Base-by-base conservation (phyloP, 805 yeast genomes). In the Yamadazyma endophytica region DNA sequence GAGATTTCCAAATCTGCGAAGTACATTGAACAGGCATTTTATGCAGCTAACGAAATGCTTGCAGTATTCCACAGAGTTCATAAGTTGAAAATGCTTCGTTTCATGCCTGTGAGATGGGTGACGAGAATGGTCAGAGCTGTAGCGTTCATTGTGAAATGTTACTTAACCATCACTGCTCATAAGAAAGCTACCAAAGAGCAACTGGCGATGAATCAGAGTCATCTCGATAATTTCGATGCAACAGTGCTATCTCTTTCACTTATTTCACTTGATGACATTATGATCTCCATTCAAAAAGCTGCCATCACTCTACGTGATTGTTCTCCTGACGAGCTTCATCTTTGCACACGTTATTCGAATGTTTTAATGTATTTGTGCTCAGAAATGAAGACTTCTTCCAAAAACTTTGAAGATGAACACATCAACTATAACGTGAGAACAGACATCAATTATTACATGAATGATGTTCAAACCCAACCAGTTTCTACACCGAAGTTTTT, bases 41-140 rank as follows among this genome's bases (percentile, higher is more conserved):
- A 68, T 36, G 82, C 97, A 0, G 96, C 96, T 1, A 79, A 79
- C 46, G 94, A 84, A 50, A 74, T 85, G 46, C 59, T 89, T 17
- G 68, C 73, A 15, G 80, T 82, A 4, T 83, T 89, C 4, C 76
- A 75, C 34, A 59, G 92, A 23, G 77, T 87, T 5, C 85, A 81
- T 46, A 68, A 68, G 39, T 58, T 82, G 36, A 75, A 72, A 36
- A 59, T 81, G 65, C 59, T 87, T 32, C 67, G 77, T 35, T 82
- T 70, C 49, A 86, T 88, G 79, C 96, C 97, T 1, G 88, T 87
- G n/a, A 65, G 96, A 40, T 88, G 96, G 95, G 79, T 83, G 5
- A 82, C 85, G 0, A 68, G 95, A 31, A 77, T 87, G 17, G 88
- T 89, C 13, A 76, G 90, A 45, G 85, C 96, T 0, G 87, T 87